These are phyloP conservation scores for Turnera subulata DNA, from an alignment of 345 rosid genomes.

Conservation along the genomic window DNA sequence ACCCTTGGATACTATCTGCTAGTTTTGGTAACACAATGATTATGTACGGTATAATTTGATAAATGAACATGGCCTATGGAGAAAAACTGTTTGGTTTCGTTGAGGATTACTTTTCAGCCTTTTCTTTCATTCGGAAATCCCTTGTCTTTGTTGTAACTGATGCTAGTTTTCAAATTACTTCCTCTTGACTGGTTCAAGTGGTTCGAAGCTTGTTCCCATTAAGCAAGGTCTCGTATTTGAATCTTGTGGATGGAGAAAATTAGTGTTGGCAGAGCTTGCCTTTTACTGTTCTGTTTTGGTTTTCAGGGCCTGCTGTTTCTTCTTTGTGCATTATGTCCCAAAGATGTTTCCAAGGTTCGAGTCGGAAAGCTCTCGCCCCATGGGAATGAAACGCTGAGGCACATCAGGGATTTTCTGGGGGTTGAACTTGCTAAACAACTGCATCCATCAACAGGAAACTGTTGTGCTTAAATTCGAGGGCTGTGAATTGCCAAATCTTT, in stretches of 20 bases:
- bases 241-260: too few species aligned
- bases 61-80: not conserved
- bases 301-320: conserved; percentile 76
- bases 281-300: conserved; percentile 13
- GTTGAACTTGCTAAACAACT: conserved; percentile 56
- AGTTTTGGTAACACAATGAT: not conserved
- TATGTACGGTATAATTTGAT: not conserved
- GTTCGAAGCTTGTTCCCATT: too few species aligned
- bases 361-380: conserved; percentile 76
- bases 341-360: conserved; percentile 77
- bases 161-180: too few species aligned
- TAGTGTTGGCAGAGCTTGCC: too few species aligned
- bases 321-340: conserved; percentile 69
- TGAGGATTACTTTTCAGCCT: not conserved
- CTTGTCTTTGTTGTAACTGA: too few species aligned
- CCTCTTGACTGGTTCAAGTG: too few species aligned
- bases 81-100: not conserved
- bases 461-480: conserved; percentile 71
- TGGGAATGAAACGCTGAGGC: conserved; percentile 75
- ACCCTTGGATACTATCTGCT: not conserved
- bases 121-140: too few species aligned
- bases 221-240: too few species aligned
- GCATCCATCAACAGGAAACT: conserved; percentile 66
- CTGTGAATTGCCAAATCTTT: too few species aligned
- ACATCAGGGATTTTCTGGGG: conserved; percentile 68